A percentile compares a stretch with the other conserved stretches of the same genome.
These are phyloP conservation scores for Marsdenia floribunda DNA, from an alignment of 257 asterid genomes.

Conservation along the genomic window DNA sequence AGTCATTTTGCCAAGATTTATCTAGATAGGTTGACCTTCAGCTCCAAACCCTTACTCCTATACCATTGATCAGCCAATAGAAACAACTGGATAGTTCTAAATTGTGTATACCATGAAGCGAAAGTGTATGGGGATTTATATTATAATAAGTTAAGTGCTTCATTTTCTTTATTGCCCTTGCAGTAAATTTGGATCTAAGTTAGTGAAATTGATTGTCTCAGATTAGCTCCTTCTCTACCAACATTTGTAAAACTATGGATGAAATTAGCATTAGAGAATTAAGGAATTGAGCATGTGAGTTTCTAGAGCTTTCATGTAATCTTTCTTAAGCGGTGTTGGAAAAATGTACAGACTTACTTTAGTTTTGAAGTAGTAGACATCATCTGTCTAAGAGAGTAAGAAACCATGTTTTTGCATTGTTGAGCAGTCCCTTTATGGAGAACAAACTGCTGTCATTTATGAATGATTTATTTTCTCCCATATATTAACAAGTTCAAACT, in stretches of 20 bases:
- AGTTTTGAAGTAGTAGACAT: not conserved
- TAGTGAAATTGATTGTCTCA: not conserved
- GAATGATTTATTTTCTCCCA: not conserved
- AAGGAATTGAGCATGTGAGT: not conserved
- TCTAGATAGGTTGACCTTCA: not conserved
- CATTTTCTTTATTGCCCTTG: constrained; percentile 1
- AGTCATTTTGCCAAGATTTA: not conserved
- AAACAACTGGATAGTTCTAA: not conserved
- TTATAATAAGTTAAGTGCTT: constrained; percentile 11
- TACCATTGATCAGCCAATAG: not conserved
- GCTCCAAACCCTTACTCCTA: not conserved
- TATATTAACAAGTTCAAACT: constrained; percentile 1
- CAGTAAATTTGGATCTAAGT: not conserved
- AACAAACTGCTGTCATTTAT: not conserved
- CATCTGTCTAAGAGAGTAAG: not conserved
- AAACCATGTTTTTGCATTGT: not conserved
- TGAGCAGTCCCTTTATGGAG: not conserved
- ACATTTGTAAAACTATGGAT: not conserved
- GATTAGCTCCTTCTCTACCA: not conserved
- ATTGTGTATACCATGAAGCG: not conserved
- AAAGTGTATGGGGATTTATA: not conserved
- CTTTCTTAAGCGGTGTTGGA: not conserved
- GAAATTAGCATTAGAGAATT: not conserved
- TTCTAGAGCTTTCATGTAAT: not conserved
- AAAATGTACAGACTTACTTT: not conserved